Conservation (phyloP, 2,329 filamentous ascomycete genomes). For the Whalleya microplaca region DNA sequence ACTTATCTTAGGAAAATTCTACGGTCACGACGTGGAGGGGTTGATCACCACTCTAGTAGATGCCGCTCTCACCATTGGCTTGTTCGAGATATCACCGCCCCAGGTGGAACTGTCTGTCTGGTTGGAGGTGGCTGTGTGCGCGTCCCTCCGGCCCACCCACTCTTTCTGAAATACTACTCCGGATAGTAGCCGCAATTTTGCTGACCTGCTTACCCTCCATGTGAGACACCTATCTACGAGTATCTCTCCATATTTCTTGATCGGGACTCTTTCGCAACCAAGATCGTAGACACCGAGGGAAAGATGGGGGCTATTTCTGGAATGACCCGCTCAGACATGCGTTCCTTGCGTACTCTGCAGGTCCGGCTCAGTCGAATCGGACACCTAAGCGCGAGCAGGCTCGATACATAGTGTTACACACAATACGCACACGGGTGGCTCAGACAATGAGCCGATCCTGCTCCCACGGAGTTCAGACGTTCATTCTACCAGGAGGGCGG, state of each 20-base stretch:
- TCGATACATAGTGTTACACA: slow-evolving; percentile 12
- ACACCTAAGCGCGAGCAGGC: slow-evolving; percentile 15
- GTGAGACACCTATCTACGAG: not conserved
- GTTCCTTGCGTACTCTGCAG: slow-evolving; percentile 8
- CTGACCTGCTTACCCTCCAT: not conserved
- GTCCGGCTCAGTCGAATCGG: slow-evolving; percentile 1
- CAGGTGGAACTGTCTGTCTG: not conserved
- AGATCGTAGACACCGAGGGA: not conserved
- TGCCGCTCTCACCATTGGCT: not conserved
- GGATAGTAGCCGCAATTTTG: not conserved
- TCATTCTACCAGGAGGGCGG: not conserved
- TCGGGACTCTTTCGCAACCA: not conserved
- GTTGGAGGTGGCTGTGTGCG: not conserved
- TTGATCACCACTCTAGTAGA: not conserved
- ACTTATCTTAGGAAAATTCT: not conserved
- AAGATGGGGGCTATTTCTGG: not conserved
- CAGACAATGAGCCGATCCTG: slow-evolving; percentile 14
- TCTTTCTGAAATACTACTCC: not conserved
- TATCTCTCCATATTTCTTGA: not conserved
- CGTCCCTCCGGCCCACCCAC: not conserved
- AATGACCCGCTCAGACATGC: slow-evolving; percentile 4
- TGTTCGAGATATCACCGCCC: too few relatives aligned
- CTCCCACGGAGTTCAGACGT: not conserved
- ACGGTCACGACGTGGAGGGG: not conserved
- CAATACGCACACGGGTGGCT: slow-evolving; percentile 6